Evolutionary conservation across 2,329 filamentous ascomycete genomes (phyloP), one percentile per base, ranked within the genome.

Genomic region (Onygena corvina): DNA sequence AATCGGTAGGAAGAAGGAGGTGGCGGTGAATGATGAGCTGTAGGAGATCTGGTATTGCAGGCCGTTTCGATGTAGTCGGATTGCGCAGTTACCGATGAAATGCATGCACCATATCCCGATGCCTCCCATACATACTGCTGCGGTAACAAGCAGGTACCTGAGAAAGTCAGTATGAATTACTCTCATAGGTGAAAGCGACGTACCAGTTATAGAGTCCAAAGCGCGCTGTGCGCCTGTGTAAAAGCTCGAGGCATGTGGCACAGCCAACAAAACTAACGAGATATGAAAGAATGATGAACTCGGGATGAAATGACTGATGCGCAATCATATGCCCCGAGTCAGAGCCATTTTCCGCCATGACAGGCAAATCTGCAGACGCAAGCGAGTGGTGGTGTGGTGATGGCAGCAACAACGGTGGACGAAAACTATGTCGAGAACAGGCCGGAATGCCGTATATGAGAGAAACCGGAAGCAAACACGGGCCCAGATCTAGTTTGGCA

Each of bases 1-100:
- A 42, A 93, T 81, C 0, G 87, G 86, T 8, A 93, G 71, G 59
- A 93, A 82, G 58, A 90, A 86, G 0, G 86, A 93, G 6, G 88
- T 67, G 0, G 79, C 78, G 0, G 86, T 92, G 61, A 81, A 85
- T 21, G 76, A 76, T 49, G 77, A 70, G 47, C 76, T 85, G 71
- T 92, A 93, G 30, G 78, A 74, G 47, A 92, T 81, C 55, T 90
- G 85, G 8, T 86, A 70, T 30, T 76, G 68, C 9, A 68, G 54
- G 52, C 77, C 66, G 33, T 83, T 83, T 54, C 80, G 56, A 33
- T 75, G 81, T 14, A 94, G 74, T 21, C 83, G 71, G 53, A 90
- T 84, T 11, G 86, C 86, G 47, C 83, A 76, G 61, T 92, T 90
- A 18, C 86, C 86, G 56, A 92, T 83, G 59, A 85, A 90, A 62